Conservation (phyloP, 768 basidiomycete species). For the Boletus sp. region DNA sequence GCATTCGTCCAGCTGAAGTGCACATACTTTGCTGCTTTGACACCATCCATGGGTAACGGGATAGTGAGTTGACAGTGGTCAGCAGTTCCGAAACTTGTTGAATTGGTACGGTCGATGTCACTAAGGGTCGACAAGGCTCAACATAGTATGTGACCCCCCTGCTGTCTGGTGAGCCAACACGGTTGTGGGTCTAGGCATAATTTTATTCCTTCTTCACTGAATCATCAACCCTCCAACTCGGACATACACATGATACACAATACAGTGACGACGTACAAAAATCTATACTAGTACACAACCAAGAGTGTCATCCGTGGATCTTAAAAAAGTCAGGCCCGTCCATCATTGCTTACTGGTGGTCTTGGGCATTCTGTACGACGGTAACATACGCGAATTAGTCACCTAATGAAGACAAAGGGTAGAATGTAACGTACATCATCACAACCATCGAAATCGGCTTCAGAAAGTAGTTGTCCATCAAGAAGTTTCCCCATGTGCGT, state of each 20-base stretch:
- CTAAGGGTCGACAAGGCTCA: neutral
- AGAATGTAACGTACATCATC: neutral
- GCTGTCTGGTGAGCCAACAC: too few species aligned
- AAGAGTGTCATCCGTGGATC: neutral
- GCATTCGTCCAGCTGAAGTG: neutral
- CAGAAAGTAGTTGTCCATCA: neutral
- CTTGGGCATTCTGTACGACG: neutral
- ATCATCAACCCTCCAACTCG: too few species aligned
- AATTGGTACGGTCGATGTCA: too few species aligned
- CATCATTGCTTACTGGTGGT: neutral
- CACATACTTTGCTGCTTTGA: slow-evolving; percentile 37
- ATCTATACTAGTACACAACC: neutral
- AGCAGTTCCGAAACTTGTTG: too few species aligned
- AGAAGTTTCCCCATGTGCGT: neutral
- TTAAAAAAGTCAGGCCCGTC: neutral
- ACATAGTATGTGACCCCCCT: slow-evolving; percentile 10
- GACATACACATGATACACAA: neutral
- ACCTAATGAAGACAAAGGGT: neutral
- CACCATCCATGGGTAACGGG: slow-evolving; percentile 30
- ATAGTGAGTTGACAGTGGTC: too few species aligned
- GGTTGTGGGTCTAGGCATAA: too few species aligned
- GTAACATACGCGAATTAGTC: neutral
- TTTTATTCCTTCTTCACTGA: too few species aligned
- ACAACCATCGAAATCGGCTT: neutral
- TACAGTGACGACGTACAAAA: neutral